Percentiles rank a stretch among this genome's conserved stretches.
phyloP scores from a whole-genome alignment of 1,139 yeast genomes.

The Schizosaccharomyces versatilis region DNA sequence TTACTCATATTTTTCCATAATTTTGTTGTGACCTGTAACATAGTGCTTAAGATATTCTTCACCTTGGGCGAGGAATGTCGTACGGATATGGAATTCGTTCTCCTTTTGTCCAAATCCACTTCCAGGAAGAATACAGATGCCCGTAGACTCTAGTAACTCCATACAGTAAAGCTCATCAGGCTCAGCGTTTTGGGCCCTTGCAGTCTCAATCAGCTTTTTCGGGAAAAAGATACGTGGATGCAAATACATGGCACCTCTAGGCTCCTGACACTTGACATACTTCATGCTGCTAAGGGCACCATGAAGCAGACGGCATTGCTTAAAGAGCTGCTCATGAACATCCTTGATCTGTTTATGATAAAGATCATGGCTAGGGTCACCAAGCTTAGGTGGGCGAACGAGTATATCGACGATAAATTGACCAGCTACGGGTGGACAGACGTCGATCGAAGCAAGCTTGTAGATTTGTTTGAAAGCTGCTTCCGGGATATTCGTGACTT shows the following conservation, averaged over 20 bases:
- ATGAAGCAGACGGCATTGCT: constrained; percentile 43
- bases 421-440: constrained; percentile 87
- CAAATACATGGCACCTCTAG: constrained; percentile 86
- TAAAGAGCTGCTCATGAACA: constrained; percentile 39
- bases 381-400: constrained; percentile 71
- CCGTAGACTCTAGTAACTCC: constrained; percentile 64
- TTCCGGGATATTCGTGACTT: constrained; percentile 52
- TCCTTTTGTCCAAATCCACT: constrained; percentile 85
- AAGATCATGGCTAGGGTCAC: constrained; percentile 50
- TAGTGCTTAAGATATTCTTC: constrained; percentile 63
- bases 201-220: constrained; percentile 36
- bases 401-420: constrained; percentile 80
- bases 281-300: constrained; percentile 54
- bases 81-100: constrained; percentile 77
- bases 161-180: constrained; percentile 80
- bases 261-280: constrained; percentile 55
- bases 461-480: constrained; percentile 50
- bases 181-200: constrained; percentile 31
- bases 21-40: constrained; percentile 51
- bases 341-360: constrained; percentile 39
- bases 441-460: constrained; percentile 70
- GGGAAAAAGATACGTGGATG: constrained; percentile 61
- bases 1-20: constrained; percentile 32
- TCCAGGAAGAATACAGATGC: constrained; percentile 94
- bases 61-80: constrained; percentile 92